Base-by-base conservation (phyloP, 2,329 filamentous ascomycete species). In the Aspergillus ochraceoroseus region DNA sequence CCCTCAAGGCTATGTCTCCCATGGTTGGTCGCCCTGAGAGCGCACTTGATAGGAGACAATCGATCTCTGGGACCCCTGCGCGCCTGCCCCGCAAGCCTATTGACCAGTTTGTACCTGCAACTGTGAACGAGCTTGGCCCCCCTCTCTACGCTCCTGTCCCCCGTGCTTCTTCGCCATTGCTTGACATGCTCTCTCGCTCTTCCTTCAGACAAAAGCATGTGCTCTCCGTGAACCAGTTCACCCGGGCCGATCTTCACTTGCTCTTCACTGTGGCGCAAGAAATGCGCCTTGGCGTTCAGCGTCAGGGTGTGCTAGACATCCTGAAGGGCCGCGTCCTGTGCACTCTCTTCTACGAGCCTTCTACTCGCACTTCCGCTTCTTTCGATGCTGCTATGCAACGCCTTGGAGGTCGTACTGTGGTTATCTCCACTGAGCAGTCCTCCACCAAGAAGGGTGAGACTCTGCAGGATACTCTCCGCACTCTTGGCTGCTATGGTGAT, bases 321-420 rank as follows among this genome's bases (percentile, higher is more conserved):
- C 79, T 98, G 47, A 86, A 85, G 56, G 88, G 89, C 18, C 82
- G 85, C 31, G 79, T 98, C 8, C 76, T 98, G 25, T 87, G 84
- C 69, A 92, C 87, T 2, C 80, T 98, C 71, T 98, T 98, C 77
- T 98, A 89, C 67, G 92, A 98, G 74, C 92, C 92, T 2, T 96
- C 90, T 0, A 98, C 92, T 2, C 80, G 92, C 39, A 98, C 92
- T 4, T 95, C 90, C 8, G 81, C 86, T 25, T 98, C 92, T 3
- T 98, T 98, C 57, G 92, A 98, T 61, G 86, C 90, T 41, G 92
- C 92, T 28, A 98, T 98, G 92, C 94, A 98, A 74, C 85, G 94
- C 37, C 82, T 98, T 4, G 92, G 92, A 53, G 92, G 92, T 32
- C 79, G 87, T 33, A 90, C 85, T 2, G 77, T 98, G 38, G 75